Base-by-base conservation (phyloP, 805 yeast species). In the Saccharomyces eubayanus region DNA sequence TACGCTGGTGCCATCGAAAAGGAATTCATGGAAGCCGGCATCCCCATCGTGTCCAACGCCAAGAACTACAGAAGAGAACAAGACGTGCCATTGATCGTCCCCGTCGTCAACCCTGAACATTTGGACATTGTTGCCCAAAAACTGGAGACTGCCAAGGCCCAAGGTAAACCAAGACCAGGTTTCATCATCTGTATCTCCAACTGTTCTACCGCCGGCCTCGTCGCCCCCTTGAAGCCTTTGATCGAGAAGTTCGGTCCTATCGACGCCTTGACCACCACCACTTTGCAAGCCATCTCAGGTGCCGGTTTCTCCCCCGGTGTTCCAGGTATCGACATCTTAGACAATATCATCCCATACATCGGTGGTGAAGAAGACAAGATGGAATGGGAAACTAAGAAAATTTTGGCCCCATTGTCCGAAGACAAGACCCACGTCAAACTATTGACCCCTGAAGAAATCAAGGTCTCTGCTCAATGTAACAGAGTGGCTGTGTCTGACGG, bases 261-360 rank as follows among this genome's bases (percentile, higher is more conserved):
- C 56, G 91, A 88, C 55, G 78, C 84, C 27, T 79, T 92, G 61
- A 85, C 96, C 12, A 81, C 96, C 49, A 89, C 97, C 53, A 94
- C 99, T 14, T 73, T 94, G 71, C 99, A 94, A 72, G 99, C 99
- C 41, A 89, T 94, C 59, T 91, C 98, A 3, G 99, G 99, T 63
- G 99, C 96, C 24, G 99, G 99, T 2, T 94, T 88, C 71, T 87
- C 96, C 9, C 99, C 99, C 50, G 99, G 99, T 70, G 96, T 91
- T 53, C 83, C 96, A 24, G 94, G 96, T 59, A 91, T 94, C 72
- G 98, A 94, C 68, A 83, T 92, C 53, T 78, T 94, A 63, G 99
- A 94, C 74, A 94, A 94, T 74, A 80, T 94, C 61, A 89, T 94
- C 53, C 99, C 99, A 46, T 94, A 76, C 78, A 94, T 94, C 67